These are phyloP conservation scores for Trifolium dubium DNA, from an alignment of 306 rosid species.

Conservation along the genomic window DNA sequence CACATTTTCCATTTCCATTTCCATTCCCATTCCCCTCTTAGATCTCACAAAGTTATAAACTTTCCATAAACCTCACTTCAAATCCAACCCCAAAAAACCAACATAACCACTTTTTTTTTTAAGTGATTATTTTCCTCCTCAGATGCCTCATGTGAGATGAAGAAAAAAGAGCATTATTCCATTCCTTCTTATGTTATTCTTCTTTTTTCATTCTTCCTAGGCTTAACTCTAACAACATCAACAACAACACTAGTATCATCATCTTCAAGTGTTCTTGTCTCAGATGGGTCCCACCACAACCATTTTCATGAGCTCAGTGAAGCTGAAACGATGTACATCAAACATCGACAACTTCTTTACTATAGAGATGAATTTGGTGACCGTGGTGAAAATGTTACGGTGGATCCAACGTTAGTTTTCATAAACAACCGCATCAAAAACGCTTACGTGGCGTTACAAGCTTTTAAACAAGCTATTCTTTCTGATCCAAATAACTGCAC, in stretches of 20 bases:
- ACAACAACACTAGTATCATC: not conserved
- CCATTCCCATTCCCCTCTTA: constrained; percentile 3
- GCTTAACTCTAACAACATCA: too few species aligned
- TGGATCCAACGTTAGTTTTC: constrained; percentile 72
- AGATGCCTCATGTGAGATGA: constrained; percentile 93
- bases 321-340: constrained; percentile 63
- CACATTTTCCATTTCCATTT: constrained; percentile 31
- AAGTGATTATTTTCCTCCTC: too few species aligned
- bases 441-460: constrained; percentile 83
- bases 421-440: constrained; percentile 63
- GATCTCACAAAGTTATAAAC: constrained; percentile 43
- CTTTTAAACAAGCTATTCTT: constrained; percentile 83
- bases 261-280: constrained; percentile 22
- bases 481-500: constrained; percentile 80
- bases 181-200: constrained; percentile 20
- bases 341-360: constrained; percentile 81
- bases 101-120: too few species aligned
- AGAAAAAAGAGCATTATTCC: constrained; percentile 53
- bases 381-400: constrained; percentile 71
- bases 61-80: constrained; percentile 34
- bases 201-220: constrained; percentile 5
- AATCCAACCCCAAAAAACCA: not conserved
- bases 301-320: constrained; percentile 39
- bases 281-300: constrained; percentile 53
- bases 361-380: constrained; percentile 84